Evolutionary conservation across 2,329 filamentous ascomycete species (phyloP).

Genomic region (Cladosporium sp.): DNA sequence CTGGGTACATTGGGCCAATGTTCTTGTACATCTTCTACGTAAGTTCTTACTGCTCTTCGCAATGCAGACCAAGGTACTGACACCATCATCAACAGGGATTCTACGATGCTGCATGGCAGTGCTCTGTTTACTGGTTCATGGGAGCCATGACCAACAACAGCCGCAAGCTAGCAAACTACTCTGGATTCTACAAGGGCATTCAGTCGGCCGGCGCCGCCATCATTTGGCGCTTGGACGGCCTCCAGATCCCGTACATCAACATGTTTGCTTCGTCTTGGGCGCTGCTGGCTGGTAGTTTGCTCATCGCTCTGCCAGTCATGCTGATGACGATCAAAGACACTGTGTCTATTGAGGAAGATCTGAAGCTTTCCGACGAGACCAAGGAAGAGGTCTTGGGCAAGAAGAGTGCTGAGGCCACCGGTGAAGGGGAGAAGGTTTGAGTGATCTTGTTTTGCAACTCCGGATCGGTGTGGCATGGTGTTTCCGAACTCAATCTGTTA

Average conservation of each 20-base stretch:
- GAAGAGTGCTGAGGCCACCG: slow-evolving; percentile 4
- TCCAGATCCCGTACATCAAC: slow-evolving; percentile 58
- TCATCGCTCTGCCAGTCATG: slow-evolving; percentile 76
- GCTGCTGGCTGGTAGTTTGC: slow-evolving; percentile 65
- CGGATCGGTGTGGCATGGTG: too few relatives aligned
- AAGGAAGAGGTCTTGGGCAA: slow-evolving; percentile 58
- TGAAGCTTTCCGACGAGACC: slow-evolving; percentile 81
- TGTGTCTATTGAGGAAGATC: slow-evolving; percentile 73
- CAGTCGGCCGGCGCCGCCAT: slow-evolving; percentile 82
- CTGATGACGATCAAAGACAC: slow-evolving; percentile 74
- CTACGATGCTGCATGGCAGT: slow-evolving; percentile 13
- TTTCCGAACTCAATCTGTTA: too few relatives aligned
- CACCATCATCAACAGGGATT: neutral
- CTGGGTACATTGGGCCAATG: slow-evolving; percentile 71
- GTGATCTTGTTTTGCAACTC: neutral
- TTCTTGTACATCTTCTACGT: slow-evolving; percentile 86
- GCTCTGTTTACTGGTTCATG: slow-evolving; percentile 60
- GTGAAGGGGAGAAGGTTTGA: slow-evolving; percentile 17
- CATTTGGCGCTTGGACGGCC: slow-evolving; percentile 64
- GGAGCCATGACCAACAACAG: slow-evolving; percentile 88
- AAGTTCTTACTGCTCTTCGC: neutral
- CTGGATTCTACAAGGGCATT: slow-evolving; percentile 85
- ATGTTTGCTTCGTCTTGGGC: slow-evolving; percentile 75
- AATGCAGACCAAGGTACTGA: neutral
- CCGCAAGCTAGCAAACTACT: slow-evolving; percentile 85